phyloP scores from a whole-genome alignment of 257 asterid species.

The Solanum bulbocastanum region DNA sequence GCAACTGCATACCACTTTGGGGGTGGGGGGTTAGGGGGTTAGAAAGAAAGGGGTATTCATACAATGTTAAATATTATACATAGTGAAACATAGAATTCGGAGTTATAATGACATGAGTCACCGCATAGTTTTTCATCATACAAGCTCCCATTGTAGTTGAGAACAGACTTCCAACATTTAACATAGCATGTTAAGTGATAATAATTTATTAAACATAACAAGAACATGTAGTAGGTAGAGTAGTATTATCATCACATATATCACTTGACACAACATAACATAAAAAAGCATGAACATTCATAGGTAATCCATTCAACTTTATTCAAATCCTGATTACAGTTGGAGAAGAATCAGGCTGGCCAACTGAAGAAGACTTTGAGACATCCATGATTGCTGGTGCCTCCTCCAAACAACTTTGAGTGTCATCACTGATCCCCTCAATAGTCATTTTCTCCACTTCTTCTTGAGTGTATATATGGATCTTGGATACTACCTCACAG shows the following conservation, averaged over 20 bases:
- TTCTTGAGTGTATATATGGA: conserved; percentile 82
- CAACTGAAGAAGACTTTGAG: conserved; percentile 76
- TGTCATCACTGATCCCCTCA: conserved; percentile 77
- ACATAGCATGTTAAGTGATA: background rate
- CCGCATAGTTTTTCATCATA: background rate
- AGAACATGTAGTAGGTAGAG: background rate
- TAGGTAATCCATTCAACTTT: background rate
- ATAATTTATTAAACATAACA: background rate
- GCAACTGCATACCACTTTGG: background rate
- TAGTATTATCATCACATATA: background rate
- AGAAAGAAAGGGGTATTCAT: background rate
- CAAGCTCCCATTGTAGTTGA: background rate
- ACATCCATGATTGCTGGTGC: conserved; percentile 44
- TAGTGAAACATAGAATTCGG: background rate
- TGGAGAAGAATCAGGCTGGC: conserved; percentile 55
- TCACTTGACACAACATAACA: background rate
- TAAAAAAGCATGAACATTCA: background rate
- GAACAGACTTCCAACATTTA: background rate
- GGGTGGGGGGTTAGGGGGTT: background rate
- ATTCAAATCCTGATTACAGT: conserved; percentile 33
- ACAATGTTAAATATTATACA: background rate
- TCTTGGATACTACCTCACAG: conserved; percentile 68
- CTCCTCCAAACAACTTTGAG: conserved; percentile 91
- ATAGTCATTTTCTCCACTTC: conserved; percentile 80
- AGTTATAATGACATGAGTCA: background rate